Conservation (phyloP, 176 grass and related monocot species). For the Typha latifolia region DNA sequence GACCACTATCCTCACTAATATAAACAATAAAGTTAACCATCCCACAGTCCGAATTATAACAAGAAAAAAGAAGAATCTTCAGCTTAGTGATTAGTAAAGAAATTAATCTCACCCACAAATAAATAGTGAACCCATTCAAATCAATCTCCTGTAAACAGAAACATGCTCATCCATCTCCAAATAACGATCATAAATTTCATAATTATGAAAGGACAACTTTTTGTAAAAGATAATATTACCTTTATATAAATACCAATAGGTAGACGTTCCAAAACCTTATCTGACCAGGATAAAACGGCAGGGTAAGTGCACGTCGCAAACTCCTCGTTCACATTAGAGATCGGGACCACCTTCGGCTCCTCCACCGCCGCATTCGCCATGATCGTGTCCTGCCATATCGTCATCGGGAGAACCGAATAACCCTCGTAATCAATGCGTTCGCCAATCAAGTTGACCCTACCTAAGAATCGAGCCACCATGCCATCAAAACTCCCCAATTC, state of each 20-base stretch:
- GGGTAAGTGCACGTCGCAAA: conserved; percentile 72
- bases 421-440: conserved; percentile 98
- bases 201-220: neutral
- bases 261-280: neutral
- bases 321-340: conserved; percentile 81
- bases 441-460: conserved; percentile 87
- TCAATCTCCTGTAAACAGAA: conserved; percentile 59
- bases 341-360: conserved; percentile 31
- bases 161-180: neutral
- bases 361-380: conserved; percentile 42
- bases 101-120: conserved; percentile 78
- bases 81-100: neutral
- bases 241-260: neutral
- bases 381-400: conserved; percentile 94
- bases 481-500: neutral
- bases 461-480: conserved; percentile 22
- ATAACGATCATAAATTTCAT: neutral
- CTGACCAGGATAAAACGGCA: conserved; percentile 69
- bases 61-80: conserved; percentile 1
- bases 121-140: conserved; percentile 90
- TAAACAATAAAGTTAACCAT: no score
- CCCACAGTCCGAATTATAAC: neutral
- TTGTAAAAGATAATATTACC: neutral
- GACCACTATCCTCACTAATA: no score
- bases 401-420: conserved; percentile 89